These are phyloP conservation scores for Yamadazyma sp. DNA, from an alignment of 1,139 yeast species.

Conservation along the genomic window DNA sequence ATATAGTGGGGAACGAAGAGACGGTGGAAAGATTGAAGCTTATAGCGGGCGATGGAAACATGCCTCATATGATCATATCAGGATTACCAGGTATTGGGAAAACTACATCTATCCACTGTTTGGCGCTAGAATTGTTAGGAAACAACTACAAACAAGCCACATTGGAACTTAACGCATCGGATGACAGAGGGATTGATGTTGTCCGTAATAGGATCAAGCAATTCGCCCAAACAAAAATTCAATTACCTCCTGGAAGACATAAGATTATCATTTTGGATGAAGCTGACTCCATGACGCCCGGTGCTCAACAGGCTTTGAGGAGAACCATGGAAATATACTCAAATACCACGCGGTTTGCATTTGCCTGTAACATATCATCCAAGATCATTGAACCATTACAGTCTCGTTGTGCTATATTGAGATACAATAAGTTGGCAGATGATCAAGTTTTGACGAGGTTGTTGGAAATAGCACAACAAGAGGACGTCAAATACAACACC, in stretches of 20 bases:
- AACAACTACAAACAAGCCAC: constrained; percentile 76
- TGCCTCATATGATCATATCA: constrained; percentile 93
- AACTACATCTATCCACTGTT: constrained; percentile 89
- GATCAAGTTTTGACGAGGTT: constrained; percentile 81
- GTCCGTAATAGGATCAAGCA: constrained; percentile 50
- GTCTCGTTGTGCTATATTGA: constrained; percentile 91
- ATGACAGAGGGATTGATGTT: constrained; percentile 52
- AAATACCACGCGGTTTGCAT: constrained; percentile 92
- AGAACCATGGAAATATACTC: constrained; percentile 97
- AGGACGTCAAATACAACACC: constrained; percentile 74
- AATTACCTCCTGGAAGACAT: constrained; percentile 57
- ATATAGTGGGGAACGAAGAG: constrained; percentile 91
- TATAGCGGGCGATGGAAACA: constrained; percentile 89
- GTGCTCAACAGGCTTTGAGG: constrained; percentile 96
- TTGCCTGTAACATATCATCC: constrained; percentile 93
- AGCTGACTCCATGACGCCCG: constrained; percentile 98
- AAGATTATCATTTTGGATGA: constrained; percentile 91
- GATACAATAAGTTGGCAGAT: constrained; percentile 79
- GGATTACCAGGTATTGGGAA: constrained; percentile 98
- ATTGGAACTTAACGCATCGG: constrained; percentile 66
- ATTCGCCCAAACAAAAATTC: constrained; percentile 74
- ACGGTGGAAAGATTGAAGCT: constrained; percentile 81
- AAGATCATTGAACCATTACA: constrained; percentile 96
- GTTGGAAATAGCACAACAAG: constrained; percentile 67
- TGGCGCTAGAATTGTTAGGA: constrained; percentile 83